Percentiles rank a stretch among this genome's conserved stretches.
Evolutionary conservation across 345 rosid genomes (phyloP).

Genomic region (Mangifera indica): DNA sequence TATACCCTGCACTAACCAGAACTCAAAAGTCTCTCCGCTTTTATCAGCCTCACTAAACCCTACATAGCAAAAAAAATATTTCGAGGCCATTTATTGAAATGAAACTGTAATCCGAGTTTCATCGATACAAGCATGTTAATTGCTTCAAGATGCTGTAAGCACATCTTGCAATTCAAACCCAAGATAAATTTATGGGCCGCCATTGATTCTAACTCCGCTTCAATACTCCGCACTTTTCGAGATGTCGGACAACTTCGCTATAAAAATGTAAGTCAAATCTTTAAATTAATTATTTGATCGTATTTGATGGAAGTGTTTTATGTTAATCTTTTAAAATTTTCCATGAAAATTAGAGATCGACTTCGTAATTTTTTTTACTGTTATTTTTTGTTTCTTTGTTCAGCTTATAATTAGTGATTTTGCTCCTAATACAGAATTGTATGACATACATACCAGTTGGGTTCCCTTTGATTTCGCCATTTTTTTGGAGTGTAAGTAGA

Average conservation of each 20-base stretch:
- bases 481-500: conserved; percentile 23
- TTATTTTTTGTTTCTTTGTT: background rate
- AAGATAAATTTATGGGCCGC: background rate
- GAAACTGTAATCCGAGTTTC: background rate
- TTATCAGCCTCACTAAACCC: background rate
- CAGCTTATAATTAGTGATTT: conserved; percentile 16
- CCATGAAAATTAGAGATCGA: background rate
- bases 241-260: background rate
- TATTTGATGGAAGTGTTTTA: background rate
- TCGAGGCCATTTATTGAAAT: too few species aligned
- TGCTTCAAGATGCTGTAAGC: conserved; percentile 23
- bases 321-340: background rate
- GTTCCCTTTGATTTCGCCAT: conserved; percentile 25
- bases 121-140: conserved; percentile 15
- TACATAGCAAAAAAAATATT: too few species aligned
- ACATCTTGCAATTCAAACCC: conserved; percentile 7
- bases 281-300: background rate
- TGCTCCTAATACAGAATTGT: conserved; percentile 48
- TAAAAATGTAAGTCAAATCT: conserved; percentile 8
- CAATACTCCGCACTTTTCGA: background rate
- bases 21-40: background rate
- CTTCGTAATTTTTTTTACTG: background rate
- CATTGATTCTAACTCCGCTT: background rate
- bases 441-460: conserved; percentile 37
- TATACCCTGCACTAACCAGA: too few species aligned